Percentiles rank a stretch among this genome's conserved stretches.
Evolutionary conservation across 257 asterid genomes (phyloP).

Genomic region (Agastache rugosa): DNA sequence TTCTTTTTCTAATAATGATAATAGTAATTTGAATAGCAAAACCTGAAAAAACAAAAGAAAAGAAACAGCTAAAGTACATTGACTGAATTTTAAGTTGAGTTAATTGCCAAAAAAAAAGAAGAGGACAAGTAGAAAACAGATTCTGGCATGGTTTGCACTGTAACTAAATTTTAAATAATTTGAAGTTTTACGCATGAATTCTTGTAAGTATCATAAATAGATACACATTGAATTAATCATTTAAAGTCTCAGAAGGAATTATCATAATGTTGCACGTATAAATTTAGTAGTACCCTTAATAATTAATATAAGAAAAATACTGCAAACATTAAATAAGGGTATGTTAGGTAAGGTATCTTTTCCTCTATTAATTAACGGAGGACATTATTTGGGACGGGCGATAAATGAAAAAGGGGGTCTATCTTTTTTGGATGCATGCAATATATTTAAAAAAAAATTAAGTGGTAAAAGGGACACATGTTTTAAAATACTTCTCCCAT

Average conservation of each 20-base stretch:
- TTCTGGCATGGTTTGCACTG: too few relatives aligned
- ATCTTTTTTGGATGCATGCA: not conserved
- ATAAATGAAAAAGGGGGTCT: slow-evolving; percentile 2
- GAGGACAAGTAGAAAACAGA: too few relatives aligned
- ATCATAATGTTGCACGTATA: not conserved
- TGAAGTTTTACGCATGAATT: too few relatives aligned
- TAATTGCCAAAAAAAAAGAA: too few relatives aligned
- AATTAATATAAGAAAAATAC: not conserved
- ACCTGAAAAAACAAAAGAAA: too few relatives aligned
- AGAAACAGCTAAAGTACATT: too few relatives aligned
- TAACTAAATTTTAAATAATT: too few relatives aligned
- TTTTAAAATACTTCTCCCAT: not conserved
- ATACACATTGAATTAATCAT: too few relatives aligned
- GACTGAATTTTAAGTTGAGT: too few relatives aligned
- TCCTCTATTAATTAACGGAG: not conserved
- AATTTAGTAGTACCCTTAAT: not conserved
- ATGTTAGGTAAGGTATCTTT: not conserved
- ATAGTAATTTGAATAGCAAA: too few relatives aligned
- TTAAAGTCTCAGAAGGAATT: too few relatives aligned
- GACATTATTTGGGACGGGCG: slow-evolving; percentile 1
- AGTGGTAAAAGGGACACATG: not conserved
- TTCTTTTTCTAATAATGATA: not conserved
- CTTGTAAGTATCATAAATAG: too few relatives aligned
- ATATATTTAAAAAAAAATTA: not conserved
- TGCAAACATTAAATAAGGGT: slow-evolving; percentile 4